Evolutionary conservation across 1,284 basidiomycete genomes (phyloP).

Genomic region (Puccinia hordei): DNA sequence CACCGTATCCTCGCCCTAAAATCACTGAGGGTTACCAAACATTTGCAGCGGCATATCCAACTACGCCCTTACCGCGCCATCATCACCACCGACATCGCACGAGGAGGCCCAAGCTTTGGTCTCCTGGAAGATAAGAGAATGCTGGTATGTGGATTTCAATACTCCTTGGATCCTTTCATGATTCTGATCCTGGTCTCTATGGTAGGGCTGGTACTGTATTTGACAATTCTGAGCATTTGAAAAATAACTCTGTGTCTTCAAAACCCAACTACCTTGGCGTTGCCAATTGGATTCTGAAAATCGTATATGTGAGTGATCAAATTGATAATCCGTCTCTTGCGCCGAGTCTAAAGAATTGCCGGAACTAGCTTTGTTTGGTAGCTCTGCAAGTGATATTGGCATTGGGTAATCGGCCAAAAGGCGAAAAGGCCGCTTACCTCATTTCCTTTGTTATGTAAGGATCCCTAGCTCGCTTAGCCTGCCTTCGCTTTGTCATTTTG

Average conservation of each 20-base stretch:
- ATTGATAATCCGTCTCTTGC: neutral
- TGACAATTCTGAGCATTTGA: slow-evolving; percentile 46
- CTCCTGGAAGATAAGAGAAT: slow-evolving; percentile 48
- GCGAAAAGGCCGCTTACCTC: slow-evolving; percentile 78
- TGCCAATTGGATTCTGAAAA: slow-evolving; percentile 79
- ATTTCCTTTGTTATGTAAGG: slow-evolving; percentile 72
- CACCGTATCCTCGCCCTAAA: neutral
- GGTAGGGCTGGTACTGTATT: slow-evolving; percentile 48
- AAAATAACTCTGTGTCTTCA: slow-evolving; percentile 18
- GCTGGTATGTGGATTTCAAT: slow-evolving; percentile 35
- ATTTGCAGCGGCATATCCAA: slow-evolving; percentile 29
- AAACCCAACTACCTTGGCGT: slow-evolving; percentile 64
- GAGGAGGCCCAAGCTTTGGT: slow-evolving; percentile 27
- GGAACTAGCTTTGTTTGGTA: slow-evolving; percentile 32
- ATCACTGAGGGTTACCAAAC: neutral
- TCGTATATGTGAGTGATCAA: slow-evolving; percentile 69
- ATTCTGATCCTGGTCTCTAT: slow-evolving; percentile 4
- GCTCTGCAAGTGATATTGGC: slow-evolving; percentile 74
- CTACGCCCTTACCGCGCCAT: slow-evolving; percentile 33
- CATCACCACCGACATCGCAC: slow-evolving; percentile 19
- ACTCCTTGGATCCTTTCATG: neutral
- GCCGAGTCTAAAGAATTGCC: neutral
- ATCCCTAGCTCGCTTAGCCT: neutral
- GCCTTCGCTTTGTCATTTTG: neutral
- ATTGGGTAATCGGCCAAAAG: slow-evolving; percentile 87